Conservation (phyloP, 305 asterid genomes). For the Solanum chacoense region DNA sequence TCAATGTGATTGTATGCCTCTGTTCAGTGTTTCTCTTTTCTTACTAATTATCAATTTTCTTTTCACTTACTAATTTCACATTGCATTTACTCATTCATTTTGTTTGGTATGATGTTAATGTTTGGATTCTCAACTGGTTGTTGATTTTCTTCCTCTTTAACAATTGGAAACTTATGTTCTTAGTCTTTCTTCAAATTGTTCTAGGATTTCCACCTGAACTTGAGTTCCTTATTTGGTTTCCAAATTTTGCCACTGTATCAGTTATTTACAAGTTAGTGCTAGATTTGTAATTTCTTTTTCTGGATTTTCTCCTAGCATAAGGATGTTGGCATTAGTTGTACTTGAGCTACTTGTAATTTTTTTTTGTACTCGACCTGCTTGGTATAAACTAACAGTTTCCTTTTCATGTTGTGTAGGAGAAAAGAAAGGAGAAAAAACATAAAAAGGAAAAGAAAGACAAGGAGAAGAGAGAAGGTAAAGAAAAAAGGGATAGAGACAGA, state of each 20-base stretch:
- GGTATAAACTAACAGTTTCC: background rate
- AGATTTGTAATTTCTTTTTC: background rate
- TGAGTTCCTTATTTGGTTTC: background rate
- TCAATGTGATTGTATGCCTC: background rate
- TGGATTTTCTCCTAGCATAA: background rate
- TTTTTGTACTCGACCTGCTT: background rate
- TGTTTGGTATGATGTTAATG: background rate
- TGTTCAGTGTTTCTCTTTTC: background rate
- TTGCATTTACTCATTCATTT: background rate
- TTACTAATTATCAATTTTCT: background rate
- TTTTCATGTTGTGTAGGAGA: conserved; percentile 34
- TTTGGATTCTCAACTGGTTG: background rate
- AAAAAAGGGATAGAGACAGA: conserved; percentile 46
- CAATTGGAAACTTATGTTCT: background rate
- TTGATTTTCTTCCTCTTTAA: background rate
- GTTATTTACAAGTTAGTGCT: background rate
- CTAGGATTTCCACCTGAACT: background rate
- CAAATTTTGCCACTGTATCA: background rate
- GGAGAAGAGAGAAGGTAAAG: conserved; percentile 46
- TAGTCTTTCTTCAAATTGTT: background rate
- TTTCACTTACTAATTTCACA: background rate
- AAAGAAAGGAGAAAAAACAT: conserved; percentile 49
- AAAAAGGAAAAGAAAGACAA: conserved; percentile 58
- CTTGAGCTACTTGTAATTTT: background rate
- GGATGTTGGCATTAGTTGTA: background rate